Base-by-base conservation (phyloP, 2,329 filamentous ascomycete genomes). In the Ascochyta pisi region DNA sequence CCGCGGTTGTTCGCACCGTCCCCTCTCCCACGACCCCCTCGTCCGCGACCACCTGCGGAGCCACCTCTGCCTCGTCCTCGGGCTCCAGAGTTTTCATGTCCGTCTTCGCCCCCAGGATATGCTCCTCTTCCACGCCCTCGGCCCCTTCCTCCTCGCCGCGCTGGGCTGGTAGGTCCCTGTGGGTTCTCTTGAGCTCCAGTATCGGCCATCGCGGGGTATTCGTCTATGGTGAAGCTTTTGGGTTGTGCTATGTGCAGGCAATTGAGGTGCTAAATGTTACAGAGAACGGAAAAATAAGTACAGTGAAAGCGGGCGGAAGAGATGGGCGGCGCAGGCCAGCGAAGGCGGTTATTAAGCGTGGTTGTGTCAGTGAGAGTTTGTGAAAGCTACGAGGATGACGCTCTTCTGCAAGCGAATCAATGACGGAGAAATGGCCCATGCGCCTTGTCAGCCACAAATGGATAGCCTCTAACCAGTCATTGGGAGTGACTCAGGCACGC, bases 41-140 rank as follows among this genome's bases (percentile, higher is more conserved):
- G 68, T 33, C 75, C 75, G 58, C 72, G 66, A 12, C 68, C 66
- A 26, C 63, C 58, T 54, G 73, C 65, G 26, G 56, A 60, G 57
- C 73, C 66, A 41, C 74, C 74, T 66, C 74, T 68, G 54, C 71
- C 72, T 54, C 74, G 69, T n/a, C 69, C 71, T 54, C 71, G 64
- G 23, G 58, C 46, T 19, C 63, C 60, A 31, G 53, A 46, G 16
- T 62, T 45, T 27, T 71, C 67, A 8, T 60, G 57, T 7, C 58
- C 58, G 5, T 67, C 65, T 31, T 67, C 69, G 23, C 41, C 19
- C 8, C 66, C 63, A 22, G 39, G 42, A 35, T 64, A 47, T 44
- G 52, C 48, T 39, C 75, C 73, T 33, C 70, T 57, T 31, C 70
- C 67, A 48, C 70, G 65, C 22, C 70, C 73, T 53, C 73, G 63